These are phyloP conservation scores for Aspergillus niger DNA, from an alignment of 2,329 filamentous ascomycete genomes.

Conservation along the genomic window DNA sequence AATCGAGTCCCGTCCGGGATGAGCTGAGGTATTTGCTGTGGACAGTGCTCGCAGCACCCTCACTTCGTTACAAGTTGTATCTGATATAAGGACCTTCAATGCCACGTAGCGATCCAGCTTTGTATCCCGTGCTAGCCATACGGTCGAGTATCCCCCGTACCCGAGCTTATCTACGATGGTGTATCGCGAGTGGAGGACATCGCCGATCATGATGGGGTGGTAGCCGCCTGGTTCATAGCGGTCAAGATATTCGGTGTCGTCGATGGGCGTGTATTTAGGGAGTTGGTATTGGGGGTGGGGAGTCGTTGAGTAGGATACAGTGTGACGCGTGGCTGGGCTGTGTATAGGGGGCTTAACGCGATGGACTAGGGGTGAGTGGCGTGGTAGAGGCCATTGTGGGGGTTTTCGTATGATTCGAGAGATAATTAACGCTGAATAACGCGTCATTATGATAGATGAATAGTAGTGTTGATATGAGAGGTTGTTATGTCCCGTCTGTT, in stretches of 20 bases:
- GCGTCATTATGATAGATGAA: not conserved
- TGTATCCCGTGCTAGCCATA: conserved; percentile 44
- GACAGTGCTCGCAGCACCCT: no score
- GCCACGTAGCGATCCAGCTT: conserved; percentile 18
- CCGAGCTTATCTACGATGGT: conserved; percentile 46
- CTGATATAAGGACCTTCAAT: no score
- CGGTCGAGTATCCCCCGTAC: conserved; percentile 44
- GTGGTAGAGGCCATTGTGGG: not conserved
- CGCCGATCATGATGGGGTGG: conserved; percentile 35
- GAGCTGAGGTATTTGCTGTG: no score
- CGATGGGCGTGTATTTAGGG: conserved; percentile 7
- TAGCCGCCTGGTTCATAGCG: conserved; percentile 32
- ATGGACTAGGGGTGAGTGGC: not conserved
- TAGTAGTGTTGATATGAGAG: not conserved
- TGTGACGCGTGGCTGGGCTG: not conserved
- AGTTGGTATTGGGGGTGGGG: not conserved
- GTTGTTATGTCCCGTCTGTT: not conserved
- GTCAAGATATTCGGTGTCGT: conserved; percentile 32
- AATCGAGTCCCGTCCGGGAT: not conserved
- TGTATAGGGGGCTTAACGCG: not conserved
- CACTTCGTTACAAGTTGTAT: no score
- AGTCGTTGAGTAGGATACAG: not conserved
- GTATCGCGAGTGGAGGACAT: conserved; percentile 32
- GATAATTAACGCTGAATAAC: not conserved
- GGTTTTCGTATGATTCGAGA: not conserved